phyloP scores from a whole-genome alignment of 176 grass and related monocot genomes.

The Paspalum notatum region DNA sequence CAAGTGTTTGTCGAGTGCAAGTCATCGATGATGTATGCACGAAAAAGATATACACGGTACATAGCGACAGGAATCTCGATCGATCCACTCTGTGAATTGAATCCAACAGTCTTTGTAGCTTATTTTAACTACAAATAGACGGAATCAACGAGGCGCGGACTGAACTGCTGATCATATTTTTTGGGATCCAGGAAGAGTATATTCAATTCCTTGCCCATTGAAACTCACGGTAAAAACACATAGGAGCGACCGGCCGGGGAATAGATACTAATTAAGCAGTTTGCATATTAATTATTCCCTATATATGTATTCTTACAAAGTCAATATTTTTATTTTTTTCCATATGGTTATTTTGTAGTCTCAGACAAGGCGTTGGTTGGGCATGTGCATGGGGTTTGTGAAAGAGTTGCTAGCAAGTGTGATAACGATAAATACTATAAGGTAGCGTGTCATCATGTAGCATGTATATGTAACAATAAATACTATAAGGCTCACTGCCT shows the following conservation, averaged over 20 bases:
- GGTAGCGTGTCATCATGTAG: too few species aligned
- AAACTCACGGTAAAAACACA: background rate
- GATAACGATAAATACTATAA: too few species aligned
- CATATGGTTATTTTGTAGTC: background rate
- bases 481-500: too few species aligned
- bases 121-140: background rate
- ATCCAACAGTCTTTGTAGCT: background rate
- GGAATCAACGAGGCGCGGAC: slow-evolving; percentile 39
- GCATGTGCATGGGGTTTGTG: background rate
- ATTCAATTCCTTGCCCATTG: background rate
- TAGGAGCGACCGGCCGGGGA: background rate
- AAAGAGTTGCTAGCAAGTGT: too few species aligned
- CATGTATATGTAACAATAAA: too few species aligned
- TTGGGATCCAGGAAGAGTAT: background rate
- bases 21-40: slow-evolving; percentile 9
- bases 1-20: background rate
- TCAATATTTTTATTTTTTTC: background rate
- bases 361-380: background rate
- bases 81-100: slow-evolving; percentile 13
- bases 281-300: background rate
- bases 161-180: too few species aligned
- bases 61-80: background rate
- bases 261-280: background rate
- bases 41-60: background rate
- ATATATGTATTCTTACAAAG: background rate